Evolutionary conservation across 2,329 filamentous ascomycete genomes (phyloP), one percentile per base, ranked within the genome.

Genomic region (Colletotrichum cereale): DNA sequence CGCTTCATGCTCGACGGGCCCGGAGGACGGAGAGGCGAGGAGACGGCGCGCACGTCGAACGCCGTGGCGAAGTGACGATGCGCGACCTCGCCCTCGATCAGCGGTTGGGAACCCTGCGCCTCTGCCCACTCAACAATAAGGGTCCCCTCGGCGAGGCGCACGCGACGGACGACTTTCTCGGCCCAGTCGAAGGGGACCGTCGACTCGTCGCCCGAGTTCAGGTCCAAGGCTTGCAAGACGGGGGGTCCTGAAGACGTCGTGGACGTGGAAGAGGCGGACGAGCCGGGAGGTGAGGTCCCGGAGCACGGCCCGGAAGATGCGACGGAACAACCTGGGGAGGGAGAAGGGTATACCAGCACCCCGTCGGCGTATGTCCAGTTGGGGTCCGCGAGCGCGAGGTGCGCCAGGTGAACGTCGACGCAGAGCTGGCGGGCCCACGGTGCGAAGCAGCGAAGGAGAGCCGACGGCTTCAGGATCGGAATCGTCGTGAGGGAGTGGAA

Each of bases 61-160:
- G 86, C 87, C 2, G 88, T 89, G 7, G 87, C 88, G 76, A 88
- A 91, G 78, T 91, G 89, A 6, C 86, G 83, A 78, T 88, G 85
- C 1, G 88, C 85, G 1, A 81, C 80, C 73, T 87, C 86, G 58
- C 80, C 79, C 67, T 86, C 84, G 76, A 88, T 87, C 29, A 87
- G 77, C 77, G 85, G 84, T 76, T 88, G 85, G 72, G 84, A 87
- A 1, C 86, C 80, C 36, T 84, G 80, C 2, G 81, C 78, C 75
- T 90, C 87, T 61, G 87, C 88, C 89, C 89, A 91, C 76, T 91
- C 89, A n/a, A 92, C 80, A 24, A 91, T 75, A n/a, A 92, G 80
- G n/a, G 90, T 81, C 2, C 82, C 81, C 42, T 86, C 80, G 40
- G 85, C 84, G 5, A 91, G 80, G 18, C 89, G 84, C 4, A 90